Base-by-base conservation (phyloP, 2,329 filamentous ascomycete species). In the Pseudogymnoascus sp. region DNA sequence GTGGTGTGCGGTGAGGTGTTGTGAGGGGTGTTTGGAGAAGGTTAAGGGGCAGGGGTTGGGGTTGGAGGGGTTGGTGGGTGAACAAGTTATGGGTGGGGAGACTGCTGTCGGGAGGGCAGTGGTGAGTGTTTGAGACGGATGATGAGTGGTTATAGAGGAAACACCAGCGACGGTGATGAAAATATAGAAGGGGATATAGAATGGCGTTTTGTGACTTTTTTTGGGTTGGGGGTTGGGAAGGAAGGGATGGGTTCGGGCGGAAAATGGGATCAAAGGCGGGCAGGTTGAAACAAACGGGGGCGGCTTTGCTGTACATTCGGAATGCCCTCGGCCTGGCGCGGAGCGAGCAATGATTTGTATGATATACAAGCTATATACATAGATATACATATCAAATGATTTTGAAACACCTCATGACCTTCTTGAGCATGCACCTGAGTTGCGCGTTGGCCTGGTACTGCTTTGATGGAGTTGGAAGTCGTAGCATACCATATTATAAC, bases 1-100 rank as follows among this genome's bases (percentile, higher is more conserved):
- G 20, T 73, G 71, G 71, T 73, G 71, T 50, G 71, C 68, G 60
- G 57, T 73, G 32, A 67, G 70, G 47, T 65, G 67, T 18, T 73
- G 71, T 61, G 65, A 62, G n/a, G 61, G 47, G 30, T 73, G 71
- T 62, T 69, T 71, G 66, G 61, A 68, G 50, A 58, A 58, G 43
- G 54, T 58, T 35, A 58, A 34, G 9, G 30, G 34, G 25, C 11
- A 57, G 25, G 25, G 6, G 5, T 37, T 20, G 20, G 47, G 25
- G 25, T 8, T 43, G 16, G 39, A 25, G 6, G 16, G 39, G n/a
- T 57, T 41, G 18, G 47, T 57, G n/a, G 18, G 25, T 11, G 47
- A 30, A 7, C 47, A 30, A 12, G n/a, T 4, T 57, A 32, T 35
- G 30, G 30, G 16, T 16, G n/a, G 30, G 12, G 28, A n/a, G 6